Evolutionary conservation across 176 grass and related monocot species (phyloP), one percentile per base, ranked within the genome.

Genomic region (Ampelocalamus luodianensis): DNA sequence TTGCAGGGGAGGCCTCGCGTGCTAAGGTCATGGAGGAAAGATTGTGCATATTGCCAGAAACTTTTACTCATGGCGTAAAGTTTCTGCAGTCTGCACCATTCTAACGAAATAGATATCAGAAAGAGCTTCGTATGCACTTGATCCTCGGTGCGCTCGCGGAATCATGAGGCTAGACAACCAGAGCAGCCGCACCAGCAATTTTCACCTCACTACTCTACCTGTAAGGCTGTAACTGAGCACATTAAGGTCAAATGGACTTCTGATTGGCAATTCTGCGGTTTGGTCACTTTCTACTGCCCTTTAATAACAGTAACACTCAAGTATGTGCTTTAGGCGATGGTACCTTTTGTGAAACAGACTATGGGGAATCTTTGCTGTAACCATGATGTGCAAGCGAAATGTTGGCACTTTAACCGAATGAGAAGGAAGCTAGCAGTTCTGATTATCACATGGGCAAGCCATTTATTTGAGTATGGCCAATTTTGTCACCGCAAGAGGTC

Each of bases 311-410:
- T 71, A 27, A 80, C 61, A 91, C 89, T 76, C 85, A 80, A 92
- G 72, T 83, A 63, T 80, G 87, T 77, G 68, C 85, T 92, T 80
- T 92, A 88, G 79, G 77, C 66, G 81, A 85, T 88, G 27, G 72
- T 72, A 88, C 83, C 78, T 87, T 85, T 86, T 77, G 74, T 77
- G 79, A 88, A 89, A 89, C 84, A 89, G 86, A 91, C 84, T 67
- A 42, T 68, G 48, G 72, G 77, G 90, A 88, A 90, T 86, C 85
- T 92, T 88, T 85, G 72, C 76, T 90, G 71, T 88, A 95, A 92
- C 88, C 69, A 85, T 83, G 50, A 88, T 90, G 81, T 66, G 77
- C 76, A 90, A 91, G 76, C 71, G 16, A 87, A 90, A 77, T 76
- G 44, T 67, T 83, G 88, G 60, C 87, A 85, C 87, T 95, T 90